Evolutionary conservation across 306 rosid species (phyloP).

Genomic region (Casuarina glauca): DNA sequence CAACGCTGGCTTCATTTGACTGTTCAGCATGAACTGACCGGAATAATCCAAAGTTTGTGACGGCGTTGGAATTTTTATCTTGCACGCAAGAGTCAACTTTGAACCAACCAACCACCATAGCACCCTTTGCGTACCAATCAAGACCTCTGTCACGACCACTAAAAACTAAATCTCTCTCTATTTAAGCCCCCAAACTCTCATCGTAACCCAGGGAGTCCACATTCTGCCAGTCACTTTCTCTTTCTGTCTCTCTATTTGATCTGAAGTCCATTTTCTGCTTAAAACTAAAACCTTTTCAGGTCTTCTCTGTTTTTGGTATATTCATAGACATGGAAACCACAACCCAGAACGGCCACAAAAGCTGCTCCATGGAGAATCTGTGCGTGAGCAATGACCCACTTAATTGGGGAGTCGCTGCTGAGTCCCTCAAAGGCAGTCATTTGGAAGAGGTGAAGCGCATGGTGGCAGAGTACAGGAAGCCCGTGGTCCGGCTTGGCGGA

Average conservation of each 20-base stretch:
- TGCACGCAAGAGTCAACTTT: slow-evolving; percentile 14
- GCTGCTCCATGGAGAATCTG: slow-evolving; percentile 5
- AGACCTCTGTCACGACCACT: slow-evolving; percentile 20
- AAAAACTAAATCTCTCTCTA: slow-evolving; percentile 19
- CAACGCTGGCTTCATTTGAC: too few species aligned
- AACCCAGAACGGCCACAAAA: slow-evolving; percentile 13
- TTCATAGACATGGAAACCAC: slow-evolving; percentile 38
- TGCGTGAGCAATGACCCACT: slow-evolving; percentile 57
- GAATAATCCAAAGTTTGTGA: too few species aligned
- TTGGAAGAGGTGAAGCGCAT: too few species aligned
- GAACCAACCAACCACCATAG: slow-evolving; percentile 52
- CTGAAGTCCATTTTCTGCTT: background rate
- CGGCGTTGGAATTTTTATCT: too few species aligned
- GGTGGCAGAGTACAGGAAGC: slow-evolving; percentile 53
- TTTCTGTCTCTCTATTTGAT: background rate
- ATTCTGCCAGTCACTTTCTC: slow-evolving; percentile 10
- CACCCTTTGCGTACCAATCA: slow-evolving; percentile 61
- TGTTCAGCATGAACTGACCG: too few species aligned
- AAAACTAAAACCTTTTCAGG: background rate
- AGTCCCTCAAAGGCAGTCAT: too few species aligned
- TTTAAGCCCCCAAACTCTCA: slow-evolving; percentile 25
- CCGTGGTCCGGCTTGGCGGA: slow-evolving; percentile 65
- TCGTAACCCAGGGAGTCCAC: slow-evolving; percentile 29
- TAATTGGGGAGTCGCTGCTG: too few species aligned
- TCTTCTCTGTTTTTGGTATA: background rate